Percentiles rank a stretch among this genome's conserved stretches.
phyloP scores from a whole-genome alignment of 305 asterid species.

The Salvia sclarea region DNA sequence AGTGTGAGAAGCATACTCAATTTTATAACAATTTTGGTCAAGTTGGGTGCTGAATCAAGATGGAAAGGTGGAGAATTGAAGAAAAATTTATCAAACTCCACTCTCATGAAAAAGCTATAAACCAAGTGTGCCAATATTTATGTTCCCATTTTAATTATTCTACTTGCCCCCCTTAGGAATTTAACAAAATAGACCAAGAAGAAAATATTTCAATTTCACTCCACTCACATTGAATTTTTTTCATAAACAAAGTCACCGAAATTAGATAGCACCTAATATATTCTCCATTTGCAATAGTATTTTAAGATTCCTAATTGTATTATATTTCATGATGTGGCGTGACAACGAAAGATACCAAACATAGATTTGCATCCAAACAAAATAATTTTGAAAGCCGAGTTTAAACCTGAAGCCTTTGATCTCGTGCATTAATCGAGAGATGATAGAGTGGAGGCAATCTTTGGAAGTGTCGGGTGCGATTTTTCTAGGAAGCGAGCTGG shows the following conservation, averaged over 20 bases:
- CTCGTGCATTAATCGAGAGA: no score
- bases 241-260: neutral
- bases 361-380: neutral
- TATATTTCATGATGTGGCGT: neutral
- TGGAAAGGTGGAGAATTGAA: slow-evolving; percentile 34
- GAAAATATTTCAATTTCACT: no score
- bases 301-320: neutral
- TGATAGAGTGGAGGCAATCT: no score
- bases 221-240: neutral
- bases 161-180: neutral
- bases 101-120: slow-evolving; percentile 11
- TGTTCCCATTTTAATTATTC: neutral
- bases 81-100: slow-evolving; percentile 35
- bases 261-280: neutral
- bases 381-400: no score
- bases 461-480: slow-evolving; percentile 4
- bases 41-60: slow-evolving; percentile 29
- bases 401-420: no score
- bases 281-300: neutral
- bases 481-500: slow-evolving; percentile 15
- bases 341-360: slow-evolving; percentile 7
- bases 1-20: slow-evolving; percentile 33
- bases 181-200: neutral
- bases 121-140: slow-evolving; percentile 16
- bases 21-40: slow-evolving; percentile 22